Base-by-base conservation (phyloP, 768 basidiomycete genomes). In the Suillus cothurnatus region DNA sequence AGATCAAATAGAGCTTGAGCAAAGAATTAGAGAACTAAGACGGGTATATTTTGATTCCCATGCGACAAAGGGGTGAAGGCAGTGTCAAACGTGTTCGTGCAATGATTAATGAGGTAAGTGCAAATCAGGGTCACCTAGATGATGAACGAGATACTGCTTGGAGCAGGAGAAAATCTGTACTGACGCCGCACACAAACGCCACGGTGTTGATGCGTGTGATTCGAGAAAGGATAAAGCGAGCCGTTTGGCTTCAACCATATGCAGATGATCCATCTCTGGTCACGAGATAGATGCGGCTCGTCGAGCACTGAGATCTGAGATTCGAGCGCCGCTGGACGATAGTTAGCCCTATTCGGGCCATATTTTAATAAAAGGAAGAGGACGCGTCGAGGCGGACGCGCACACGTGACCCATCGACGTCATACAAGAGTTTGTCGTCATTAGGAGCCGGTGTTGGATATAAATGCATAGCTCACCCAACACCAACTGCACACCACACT, bases 351-450 rank as follows among this genome's bases (percentile, higher is more conserved):
- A 52, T 7, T 19, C 7, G 28, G 50, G 4, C 49, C 45, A 49
- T 23, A 36, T 11, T n/a, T n/a, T 49, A 26, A 50, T 28, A 31
- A 4, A 28, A 52, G 17, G 26, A 28, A 15, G n/a, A 6, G 49
- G 49, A 26, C 23, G 19, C 52, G 31, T 21, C 52, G 31, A 28
- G 50, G 8, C 9, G 17, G 31, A 31, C 31, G 12, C 26, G 17
- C 26, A 31, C 71, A 64, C 63, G 63, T 64, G 63, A 64, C 60
- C 15, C 1, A 6, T 4, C 61, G 47, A 64, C 64, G 64, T 64
- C 64, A 64, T 64, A 49, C 45, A 17, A 38, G 45, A 5, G 15
- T 34, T n/a, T 63, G 62, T 63, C 61, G 64, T 62, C 61, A 64
- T 64, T 62, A 63, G 61, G 63, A 32, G 63, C 58, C 39, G 17